Evolutionary conservation across 1,284 basidiomycete species (phyloP), one percentile per base, ranked within the genome.

Genomic region (Microbotryomycetes sp.): DNA sequence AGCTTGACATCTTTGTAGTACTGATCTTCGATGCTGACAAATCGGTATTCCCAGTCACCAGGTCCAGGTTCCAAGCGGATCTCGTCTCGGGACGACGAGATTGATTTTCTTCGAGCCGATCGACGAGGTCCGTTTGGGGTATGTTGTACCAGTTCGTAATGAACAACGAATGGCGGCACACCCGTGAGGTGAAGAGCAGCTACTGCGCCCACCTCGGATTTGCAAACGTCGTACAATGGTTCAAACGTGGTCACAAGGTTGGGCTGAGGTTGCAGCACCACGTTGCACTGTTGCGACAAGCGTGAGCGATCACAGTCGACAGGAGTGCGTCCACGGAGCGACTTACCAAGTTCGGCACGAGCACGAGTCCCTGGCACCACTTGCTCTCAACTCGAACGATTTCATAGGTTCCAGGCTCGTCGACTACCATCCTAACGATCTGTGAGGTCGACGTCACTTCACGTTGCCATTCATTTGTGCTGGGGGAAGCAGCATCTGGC

Each of bases 141-240:
- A 4, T 80, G 77, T 70, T 55, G 50, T 15, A 68, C 66, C 30
- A 69, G 25, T 1, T 59, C 54, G 78, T 92, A 92, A 74, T 84
- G 84, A 6, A 93, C 82, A 52, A 81, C 80, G 81, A 97, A 97
- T 1, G 94, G 94, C 32, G 92, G 87, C 1, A 85, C 87, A 23
- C 94, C 94, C 48, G 87, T 88, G 49, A 97, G 81, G 54, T 92
- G 83, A 50, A 97, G 84, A 15, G 86, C 84, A 5, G 89, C 90
- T 28, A 87, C 87, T 54, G 94, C 87, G 9, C 94, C 94, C 28
- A 89, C 92, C 68, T 97, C 92, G 15, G 92, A 91, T 36, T 91
- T 92, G 74, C 92, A 97, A 64, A 62, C 69, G 57, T 70, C 94
- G 70, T 93, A 88, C 68, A 97, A 88, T 57, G 87, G 86, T 71